Percentiles rank a stretch among this genome's conserved stretches.
These are phyloP conservation scores for Coleophoma cylindrospora DNA, from an alignment of 2,329 filamentous ascomycete species.

Conservation along the genomic window DNA sequence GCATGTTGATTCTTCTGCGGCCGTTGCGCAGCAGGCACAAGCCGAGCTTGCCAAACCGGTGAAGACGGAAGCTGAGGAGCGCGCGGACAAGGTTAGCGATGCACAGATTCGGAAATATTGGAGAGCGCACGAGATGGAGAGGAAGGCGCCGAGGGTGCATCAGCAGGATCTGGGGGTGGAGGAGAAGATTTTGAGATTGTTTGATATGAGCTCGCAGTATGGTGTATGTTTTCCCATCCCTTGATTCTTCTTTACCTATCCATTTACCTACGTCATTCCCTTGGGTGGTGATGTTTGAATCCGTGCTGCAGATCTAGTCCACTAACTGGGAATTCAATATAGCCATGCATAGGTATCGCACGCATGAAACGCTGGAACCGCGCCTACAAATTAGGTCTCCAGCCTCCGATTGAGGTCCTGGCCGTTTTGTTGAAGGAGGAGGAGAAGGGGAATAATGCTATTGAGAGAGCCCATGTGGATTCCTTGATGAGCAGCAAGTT, in stretches of 20 bases:
- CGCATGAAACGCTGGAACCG: constrained; percentile 84
- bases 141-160: constrained; percentile 69
- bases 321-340: constrained; percentile 1
- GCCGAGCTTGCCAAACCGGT: constrained; percentile 16
- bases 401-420: constrained; percentile 85
- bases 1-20: constrained; percentile 11
- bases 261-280: neutral
- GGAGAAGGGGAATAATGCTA: constrained; percentile 43
- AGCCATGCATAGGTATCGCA: constrained; percentile 85
- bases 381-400: constrained; percentile 75
- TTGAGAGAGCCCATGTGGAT: constrained; percentile 72
- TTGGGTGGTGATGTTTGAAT: too few relatives aligned
- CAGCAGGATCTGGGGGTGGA: constrained; percentile 65
- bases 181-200: constrained; percentile 87
- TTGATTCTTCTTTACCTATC: neutral
- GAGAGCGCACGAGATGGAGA: constrained; percentile 63
- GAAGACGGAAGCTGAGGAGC: constrained; percentile 46
- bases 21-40: constrained; percentile 13
- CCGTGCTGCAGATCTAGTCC: too few relatives aligned
- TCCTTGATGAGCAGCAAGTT: constrained; percentile 48
- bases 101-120: constrained; percentile 74
- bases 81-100: constrained; percentile 61
- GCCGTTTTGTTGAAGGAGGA: constrained; percentile 76
- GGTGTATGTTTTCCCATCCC: constrained; percentile 59
- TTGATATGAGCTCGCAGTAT: constrained; percentile 87